Base-by-base conservation (phyloP, 140 eudicot genomes). In the Bidens hawaiensis region DNA sequence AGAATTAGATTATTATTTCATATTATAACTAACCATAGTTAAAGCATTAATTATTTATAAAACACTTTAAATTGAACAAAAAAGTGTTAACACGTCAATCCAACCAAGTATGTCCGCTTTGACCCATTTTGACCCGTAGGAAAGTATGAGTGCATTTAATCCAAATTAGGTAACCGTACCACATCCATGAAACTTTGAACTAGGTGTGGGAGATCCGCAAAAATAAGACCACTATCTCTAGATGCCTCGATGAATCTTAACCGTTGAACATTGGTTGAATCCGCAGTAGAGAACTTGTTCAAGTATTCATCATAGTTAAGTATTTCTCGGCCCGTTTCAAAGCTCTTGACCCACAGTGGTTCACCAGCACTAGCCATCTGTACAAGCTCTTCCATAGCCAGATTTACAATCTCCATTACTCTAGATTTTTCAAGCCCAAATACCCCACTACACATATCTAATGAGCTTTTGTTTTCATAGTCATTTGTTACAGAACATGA, bases 321-420 rank as follows among this genome's bases (percentile, higher is more conserved):
- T 56, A 94, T 85, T 64, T 94, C 97, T 1, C 97, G 81, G 3
- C 97, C 99, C 21, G 97, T 88, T 47, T 94, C 99, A 47, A 81
- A 63, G 74, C 99, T 85, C 41, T 74, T 68, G n/a, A 94, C 70
- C 99, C 99, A 94, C 75, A 94, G 57, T 5, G 99, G 97, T 34
- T 94, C 94, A 17, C 82, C 83, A 8, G 65, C 74, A 41, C 70
- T 73, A 17, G 97, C 95, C 97, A 94, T 94, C 71, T 75, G 82
- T 22, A 31, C 63, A 23, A 94, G 81, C 76, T 94, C 97, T 15
- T 85, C 95, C 68, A 68, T n/a, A 42, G 95, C 95, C 34, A 68
- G n/a, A 61, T 79, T 68, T 9, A 79, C 88, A 42, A 79, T 75
- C 33, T 88, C 94, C 81, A 81, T 77, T 47, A 85, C 75, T 51